Percentiles rank a stretch among this genome's conserved stretches.
phyloP scores from a whole-genome alignment of 768 basidiomycete genomes.

The Dioszegia crocea region DNA sequence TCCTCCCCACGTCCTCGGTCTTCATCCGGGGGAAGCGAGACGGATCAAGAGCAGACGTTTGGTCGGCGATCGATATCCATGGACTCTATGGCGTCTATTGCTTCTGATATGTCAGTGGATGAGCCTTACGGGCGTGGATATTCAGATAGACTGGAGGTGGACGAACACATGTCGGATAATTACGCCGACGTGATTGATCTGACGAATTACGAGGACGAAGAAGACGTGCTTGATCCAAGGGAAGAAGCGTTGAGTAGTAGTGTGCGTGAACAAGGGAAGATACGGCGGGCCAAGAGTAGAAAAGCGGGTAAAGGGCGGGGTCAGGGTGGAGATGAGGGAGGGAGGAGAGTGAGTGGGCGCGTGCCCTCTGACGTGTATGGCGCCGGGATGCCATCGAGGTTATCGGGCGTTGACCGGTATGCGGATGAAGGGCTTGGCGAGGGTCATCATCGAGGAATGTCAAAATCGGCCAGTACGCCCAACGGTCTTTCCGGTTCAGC shows the following conservation, averaged over 20 bases:
- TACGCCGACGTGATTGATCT: slow-evolving; percentile 57
- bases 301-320: slow-evolving; percentile 48
- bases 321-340: slow-evolving; percentile 57
- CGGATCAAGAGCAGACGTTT: background rate
- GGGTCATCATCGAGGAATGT: background rate
- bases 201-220: slow-evolving; percentile 75
- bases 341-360: slow-evolving; percentile 23
- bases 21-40: background rate
- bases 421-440: background rate
- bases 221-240: slow-evolving; percentile 58
- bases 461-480: slow-evolving; percentile 3
- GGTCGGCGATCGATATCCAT: slow-evolving; percentile 25
- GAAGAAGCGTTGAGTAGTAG: slow-evolving; percentile 57
- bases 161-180: slow-evolving; percentile 13
- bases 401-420: background rate
- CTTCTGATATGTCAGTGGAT: slow-evolving; percentile 33
- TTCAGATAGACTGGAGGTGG: slow-evolving; percentile 14
- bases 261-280: slow-evolving; percentile 61
- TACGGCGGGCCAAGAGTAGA: slow-evolving; percentile 57
- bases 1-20: background rate
- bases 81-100: slow-evolving; percentile 29
- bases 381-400: background rate
- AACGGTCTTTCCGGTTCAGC: background rate
- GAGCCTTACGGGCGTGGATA: slow-evolving; percentile 14
- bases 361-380: background rate